Evolutionary conservation across 1,284 basidiomycete genomes (phyloP).

Genomic region (Ceraceosorus guamensis): DNA sequence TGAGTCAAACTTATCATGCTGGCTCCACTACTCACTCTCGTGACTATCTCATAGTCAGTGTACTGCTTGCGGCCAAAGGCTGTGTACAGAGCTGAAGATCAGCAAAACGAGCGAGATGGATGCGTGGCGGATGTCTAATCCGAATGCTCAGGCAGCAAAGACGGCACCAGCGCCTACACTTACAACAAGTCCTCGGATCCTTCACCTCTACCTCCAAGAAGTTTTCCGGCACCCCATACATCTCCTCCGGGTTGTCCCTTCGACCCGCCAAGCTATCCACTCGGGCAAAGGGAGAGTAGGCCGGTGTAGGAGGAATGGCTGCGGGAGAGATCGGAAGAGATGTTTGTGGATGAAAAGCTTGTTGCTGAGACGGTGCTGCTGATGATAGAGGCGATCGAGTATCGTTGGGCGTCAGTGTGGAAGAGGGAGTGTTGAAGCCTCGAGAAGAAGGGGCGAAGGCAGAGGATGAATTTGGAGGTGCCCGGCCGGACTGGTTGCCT

Average conservation of each 20-base stretch:
- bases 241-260: slow-evolving; percentile 65
- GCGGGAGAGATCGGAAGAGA: slow-evolving; percentile 1
- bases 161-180: slow-evolving; percentile 31
- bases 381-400: slow-evolving; percentile 10
- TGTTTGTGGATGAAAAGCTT: not conserved
- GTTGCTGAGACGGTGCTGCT: not conserved
- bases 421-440: slow-evolving; percentile 19
- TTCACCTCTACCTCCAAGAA: slow-evolving; percentile 97
- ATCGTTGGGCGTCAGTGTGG: slow-evolving; percentile 20
- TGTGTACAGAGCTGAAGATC: not conserved
- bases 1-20: too few relatives aligned
- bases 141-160: not conserved
- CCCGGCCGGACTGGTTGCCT: not conserved
- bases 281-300: slow-evolving; percentile 45
- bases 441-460: not conserved
- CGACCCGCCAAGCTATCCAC: slow-evolving; percentile 36
- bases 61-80: slow-evolving; percentile 74
- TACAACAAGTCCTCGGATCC: slow-evolving; percentile 93
- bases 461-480: slow-evolving; percentile 18
- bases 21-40: slow-evolving; percentile 61
- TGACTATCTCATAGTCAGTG: slow-evolving; percentile 97
- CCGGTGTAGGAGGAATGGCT: slow-evolving; percentile 19
- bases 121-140: not conserved
- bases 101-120: not conserved
- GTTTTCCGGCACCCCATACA: slow-evolving; percentile 82